Percentiles rank a stretch among this genome's conserved stretches.
These are phyloP conservation scores for Ormosia emarginata DNA, from an alignment of 306 rosid genomes.

Conservation along the genomic window DNA sequence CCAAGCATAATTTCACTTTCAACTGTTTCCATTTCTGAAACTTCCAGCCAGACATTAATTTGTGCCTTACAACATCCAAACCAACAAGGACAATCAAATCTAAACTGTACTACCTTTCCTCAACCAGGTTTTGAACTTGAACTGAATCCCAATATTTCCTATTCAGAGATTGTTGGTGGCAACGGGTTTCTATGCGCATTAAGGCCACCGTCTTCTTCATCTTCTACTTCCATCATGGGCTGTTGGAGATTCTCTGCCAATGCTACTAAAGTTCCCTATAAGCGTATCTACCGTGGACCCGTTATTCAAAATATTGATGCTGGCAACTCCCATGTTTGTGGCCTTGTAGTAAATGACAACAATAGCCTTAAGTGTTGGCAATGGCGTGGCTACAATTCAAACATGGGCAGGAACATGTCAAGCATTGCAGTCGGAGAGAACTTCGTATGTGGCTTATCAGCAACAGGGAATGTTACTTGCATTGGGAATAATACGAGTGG, in stretches of 20 bases:
- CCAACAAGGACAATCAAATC: constrained; percentile 20
- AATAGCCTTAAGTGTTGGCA: constrained; percentile 66
- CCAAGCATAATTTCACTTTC: constrained; percentile 40
- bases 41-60: constrained; percentile 44
- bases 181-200: constrained; percentile 64
- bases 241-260: constrained; percentile 84
- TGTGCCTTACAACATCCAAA: constrained; percentile 50
- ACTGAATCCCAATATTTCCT: constrained; percentile 23
- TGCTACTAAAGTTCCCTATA: constrained; percentile 24
- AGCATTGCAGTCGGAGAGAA: constrained; percentile 62
- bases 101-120: constrained; percentile 64
- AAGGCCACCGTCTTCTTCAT: constrained; percentile 13
- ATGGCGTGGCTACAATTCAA: constrained; percentile 34
- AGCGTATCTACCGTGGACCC: constrained; percentile 45
- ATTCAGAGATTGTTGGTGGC: constrained; percentile 62
- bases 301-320: constrained; percentile 39
- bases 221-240: constrained; percentile 30
- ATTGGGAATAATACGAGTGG: constrained; percentile 2
- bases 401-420: background rate
- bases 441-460: constrained; percentile 58
- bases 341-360: constrained; percentile 20
- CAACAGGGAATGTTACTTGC: constrained; percentile 39
- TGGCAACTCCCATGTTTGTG: constrained; percentile 70
- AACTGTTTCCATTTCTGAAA: constrained; percentile 70
- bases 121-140: constrained; percentile 21